Evolutionary conservation across 805 yeast genomes (phyloP), one percentile per base, ranked within the genome.

Genomic region (Torulaspora franciscae): DNA sequence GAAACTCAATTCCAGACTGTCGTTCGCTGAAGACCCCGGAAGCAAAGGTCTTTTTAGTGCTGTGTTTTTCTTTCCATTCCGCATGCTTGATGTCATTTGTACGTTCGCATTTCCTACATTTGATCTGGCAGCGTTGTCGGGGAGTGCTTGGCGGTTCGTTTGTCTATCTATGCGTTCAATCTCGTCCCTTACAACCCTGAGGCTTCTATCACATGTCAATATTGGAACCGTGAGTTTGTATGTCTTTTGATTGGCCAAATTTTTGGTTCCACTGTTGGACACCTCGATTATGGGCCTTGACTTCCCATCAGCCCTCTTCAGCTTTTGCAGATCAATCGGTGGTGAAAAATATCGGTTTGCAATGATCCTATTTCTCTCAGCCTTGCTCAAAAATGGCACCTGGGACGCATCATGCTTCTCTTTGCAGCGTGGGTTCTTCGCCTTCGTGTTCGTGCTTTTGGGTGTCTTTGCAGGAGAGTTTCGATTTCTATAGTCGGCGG

Each of bases 1-100:
- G 46, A 71, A 71, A 55, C 73, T 69, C 41, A 71, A 47, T 19
- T 71, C 75, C 58, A 69, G 66, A 41, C 60, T 58, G 27, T 62
- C 65, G 35, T 61, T 57, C 28, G 37, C 26, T 1, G 65, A 54
- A 1, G 64, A 50, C 17, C 40, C 36, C 24, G 47, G 27, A 5
- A 40, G 25, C 23, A 49, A 30, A 17, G 48, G 43, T 35, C 50
- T 46, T n/a, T 33, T 36, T 17, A 38, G 28, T n/a, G 22, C 30
- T 25, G 44, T 17, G 33, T 42, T 32, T 43, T 19, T 43, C 15
- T 38, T 46, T 17, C 39, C 27, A 19, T 37, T 40, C 8, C 38
- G 37, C 24, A 43, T n/a, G 13, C 25, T 30, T 8, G 43, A 43
- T 17, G 24, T 44, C n/a, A 40, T 23, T n/a, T 35, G 33, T 15